These are phyloP conservation scores for Phlyctochytrium arcticum DNA, from an alignment of 192 early-diverging fungal species.

Conservation along the genomic window DNA sequence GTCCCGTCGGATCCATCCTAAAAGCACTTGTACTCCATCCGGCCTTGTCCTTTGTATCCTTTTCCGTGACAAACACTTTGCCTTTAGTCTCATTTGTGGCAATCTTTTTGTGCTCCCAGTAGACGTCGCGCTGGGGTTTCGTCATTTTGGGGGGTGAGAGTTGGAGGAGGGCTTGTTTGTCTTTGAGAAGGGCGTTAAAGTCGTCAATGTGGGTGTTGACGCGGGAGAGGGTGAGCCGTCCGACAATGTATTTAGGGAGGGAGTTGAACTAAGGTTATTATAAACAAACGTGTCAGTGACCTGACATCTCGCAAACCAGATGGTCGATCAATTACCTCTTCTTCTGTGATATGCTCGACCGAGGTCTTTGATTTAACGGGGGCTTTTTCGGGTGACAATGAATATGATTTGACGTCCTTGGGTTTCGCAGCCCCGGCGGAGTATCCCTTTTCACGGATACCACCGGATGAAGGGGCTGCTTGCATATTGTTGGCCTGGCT, in stretches of 20 bases:
- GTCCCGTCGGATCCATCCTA: constrained; percentile 33
- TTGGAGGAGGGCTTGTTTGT: constrained; percentile 34
- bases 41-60: constrained; percentile 24
- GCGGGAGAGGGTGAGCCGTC: constrained; percentile 33
- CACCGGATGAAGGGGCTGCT: background rate
- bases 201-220: constrained; percentile 36
- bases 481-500: background rate
- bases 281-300: background rate
- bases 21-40: constrained; percentile 21
- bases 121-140: constrained; percentile 37
- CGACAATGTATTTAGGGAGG: constrained; percentile 37
- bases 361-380: background rate
- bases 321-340: constrained; percentile 15
- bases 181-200: constrained; percentile 31
- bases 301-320: too few relatives aligned
- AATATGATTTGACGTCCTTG: background rate
- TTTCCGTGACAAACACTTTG: constrained; percentile 42
- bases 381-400: background rate
- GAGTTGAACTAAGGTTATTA: constrained; percentile 16
- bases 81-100: constrained; percentile 38
- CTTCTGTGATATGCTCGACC: constrained; percentile 17
- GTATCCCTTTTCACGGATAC: background rate
- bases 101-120: constrained; percentile 43
- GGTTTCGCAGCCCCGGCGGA: too few relatives aligned
- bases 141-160: constrained; percentile 42